Evolutionary conservation across 1,284 basidiomycete species (phyloP).

Genomic region (Fomitopsis palustris): DNA sequence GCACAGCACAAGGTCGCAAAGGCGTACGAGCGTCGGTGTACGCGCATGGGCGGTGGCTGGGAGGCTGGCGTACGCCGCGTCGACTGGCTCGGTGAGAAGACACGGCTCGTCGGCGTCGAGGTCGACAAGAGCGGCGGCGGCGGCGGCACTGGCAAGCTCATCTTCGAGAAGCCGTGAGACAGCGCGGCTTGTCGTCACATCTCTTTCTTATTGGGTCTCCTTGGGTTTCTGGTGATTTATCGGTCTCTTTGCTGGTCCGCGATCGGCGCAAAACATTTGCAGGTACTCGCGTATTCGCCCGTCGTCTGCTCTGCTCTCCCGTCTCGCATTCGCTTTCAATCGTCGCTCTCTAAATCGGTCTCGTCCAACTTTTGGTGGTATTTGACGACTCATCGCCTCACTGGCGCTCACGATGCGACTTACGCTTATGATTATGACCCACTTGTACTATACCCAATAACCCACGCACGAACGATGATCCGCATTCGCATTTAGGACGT

Average conservation of each 20-base stretch:
- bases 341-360: constrained; percentile 8
- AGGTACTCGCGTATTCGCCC: constrained; percentile 6
- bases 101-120: constrained; percentile 58
- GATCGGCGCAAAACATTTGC: constrained; percentile 11
- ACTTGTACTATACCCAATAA: constrained; percentile 14
- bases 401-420: neutral
- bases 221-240: constrained; percentile 9
- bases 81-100: constrained; percentile 65
- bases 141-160: constrained; percentile 41
- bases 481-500: constrained; percentile 15
- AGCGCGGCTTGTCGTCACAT: neutral
- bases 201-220: constrained; percentile 12
- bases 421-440: constrained; percentile 14
- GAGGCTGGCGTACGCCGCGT: constrained; percentile 61
- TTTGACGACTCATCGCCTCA: constrained; percentile 1
- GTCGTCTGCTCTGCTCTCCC: constrained; percentile 7
- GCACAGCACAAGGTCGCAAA: constrained; percentile 51
- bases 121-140: constrained; percentile 44
- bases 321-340: constrained; percentile 12
- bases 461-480: constrained; percentile 6
- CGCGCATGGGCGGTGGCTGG: constrained; percentile 61
- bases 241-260: constrained; percentile 13
- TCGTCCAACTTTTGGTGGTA: constrained; percentile 3
- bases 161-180: constrained; percentile 40
- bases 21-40: constrained; percentile 62